Base-by-base conservation (phyloP, 2,329 filamentous ascomycete genomes). In the Xylaria sp. region DNA sequence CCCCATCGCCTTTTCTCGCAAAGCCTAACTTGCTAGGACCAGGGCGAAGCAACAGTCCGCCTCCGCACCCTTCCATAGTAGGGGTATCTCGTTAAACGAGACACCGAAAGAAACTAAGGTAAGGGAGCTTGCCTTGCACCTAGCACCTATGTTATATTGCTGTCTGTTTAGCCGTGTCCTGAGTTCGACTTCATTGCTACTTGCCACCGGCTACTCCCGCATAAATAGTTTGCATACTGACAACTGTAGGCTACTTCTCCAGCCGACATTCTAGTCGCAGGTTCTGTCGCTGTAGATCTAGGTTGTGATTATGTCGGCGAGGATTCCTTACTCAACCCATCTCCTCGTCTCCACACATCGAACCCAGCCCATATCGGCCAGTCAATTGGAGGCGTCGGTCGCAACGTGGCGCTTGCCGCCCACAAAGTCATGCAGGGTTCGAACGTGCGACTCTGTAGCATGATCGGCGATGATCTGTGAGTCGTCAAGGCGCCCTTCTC, bases 361-460 rank as follows among this genome's bases (percentile, higher is more conserved):
- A 97, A 97, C 66, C 90, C 90, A 44, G 86, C 92, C 7, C 76
- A 78, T 13, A 95, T 97, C 60, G 85, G 77, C 34, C 91, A 96
- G 67, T 90, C 89, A 1, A 82, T 97, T 7, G 94, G 94, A 11
- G 94, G 94, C 6, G 94, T 97, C 7, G 94, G 91, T 6, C 88
- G 92, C 66, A 97, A 97, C 66, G 91, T 97, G 41, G 91, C 94
- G 16, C 82, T 91, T 44, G 92, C 93, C 41, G 87, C 90, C 1
- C 89, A 92, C 62, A 81, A 87, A 26, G 79, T 79, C 13, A 81
- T 89, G 54, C 85, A 83, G 7, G 67, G 74, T 17, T 73, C 73
- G 39, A 83, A 79, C 13, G 89, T 94, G 7, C 81, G 84, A 19
- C 83, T 97, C 16, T 92, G 88, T 72, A 96, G 90, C 65, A 82